Evolutionary conservation across 2,329 filamentous ascomycete genomes (phyloP).

Genomic region (Talaromyces amestolkiae): DNA sequence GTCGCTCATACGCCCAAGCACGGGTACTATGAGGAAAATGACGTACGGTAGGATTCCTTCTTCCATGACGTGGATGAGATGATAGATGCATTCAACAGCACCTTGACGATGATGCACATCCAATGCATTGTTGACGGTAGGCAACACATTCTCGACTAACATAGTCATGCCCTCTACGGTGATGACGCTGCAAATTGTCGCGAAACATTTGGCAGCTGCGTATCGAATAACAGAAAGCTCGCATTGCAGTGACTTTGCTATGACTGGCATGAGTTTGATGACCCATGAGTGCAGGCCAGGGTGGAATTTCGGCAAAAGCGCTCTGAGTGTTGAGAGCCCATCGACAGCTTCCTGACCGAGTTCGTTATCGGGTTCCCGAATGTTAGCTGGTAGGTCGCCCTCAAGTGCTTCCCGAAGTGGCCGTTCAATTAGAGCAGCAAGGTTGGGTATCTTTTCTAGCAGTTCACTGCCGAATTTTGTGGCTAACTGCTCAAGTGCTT

Average conservation of each 20-base stretch:
- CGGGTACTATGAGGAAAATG: conserved; percentile 96
- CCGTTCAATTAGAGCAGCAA: conserved; percentile 75
- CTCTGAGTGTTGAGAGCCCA: conserved; percentile 86
- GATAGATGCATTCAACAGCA: conserved; percentile 91
- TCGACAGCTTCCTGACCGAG: conserved; percentile 93
- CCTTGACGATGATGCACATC: conserved; percentile 89
- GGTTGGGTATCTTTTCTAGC: conserved; percentile 78
- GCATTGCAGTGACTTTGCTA: conserved; percentile 84
- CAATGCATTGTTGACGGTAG: conserved; percentile 84
- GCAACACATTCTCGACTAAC: conserved; percentile 86
- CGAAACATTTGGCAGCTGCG: conserved; percentile 94
- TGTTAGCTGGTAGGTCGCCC: conserved; percentile 67
- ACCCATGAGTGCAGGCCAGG: conserved; percentile 73
- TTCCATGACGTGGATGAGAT: conserved; percentile 97
- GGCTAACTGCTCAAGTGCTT: conserved; percentile 85
- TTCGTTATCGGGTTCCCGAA: conserved; percentile 68
- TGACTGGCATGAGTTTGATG: conserved; percentile 75
- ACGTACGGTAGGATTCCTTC: conserved; percentile 94
- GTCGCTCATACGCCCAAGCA: conserved; percentile 96
- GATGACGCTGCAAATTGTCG: conserved; percentile 95
- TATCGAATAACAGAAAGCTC: conserved; percentile 90
- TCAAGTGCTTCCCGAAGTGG: conserved; percentile 74
- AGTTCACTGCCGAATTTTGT: conserved; percentile 73
- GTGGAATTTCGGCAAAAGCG: conserved; percentile 87
- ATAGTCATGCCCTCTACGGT: conserved; percentile 94